phyloP scores from a whole-genome alignment of 768 basidiomycete species.

The Mycena epipterygia region DNA sequence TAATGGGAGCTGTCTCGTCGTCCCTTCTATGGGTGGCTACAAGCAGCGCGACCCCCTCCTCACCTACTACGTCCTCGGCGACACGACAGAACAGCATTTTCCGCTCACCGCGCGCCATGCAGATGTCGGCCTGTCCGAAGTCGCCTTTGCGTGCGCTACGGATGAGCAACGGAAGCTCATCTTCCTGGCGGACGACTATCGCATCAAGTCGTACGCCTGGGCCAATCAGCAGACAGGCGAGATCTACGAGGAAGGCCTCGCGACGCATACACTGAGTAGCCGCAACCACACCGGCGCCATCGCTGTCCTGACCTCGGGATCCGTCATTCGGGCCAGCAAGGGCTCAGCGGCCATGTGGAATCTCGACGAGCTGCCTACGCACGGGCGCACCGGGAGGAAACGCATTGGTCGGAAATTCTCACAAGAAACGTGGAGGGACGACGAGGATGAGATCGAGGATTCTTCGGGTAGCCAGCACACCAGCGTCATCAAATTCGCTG shows the following conservation, averaged over 20 bases:
- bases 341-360: constrained; percentile 44
- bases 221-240: background rate
- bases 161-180: constrained; percentile 28
- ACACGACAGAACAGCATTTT: background rate
- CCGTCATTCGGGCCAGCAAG: constrained; percentile 43
- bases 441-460: constrained; percentile 38
- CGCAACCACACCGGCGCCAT: constrained; percentile 38
- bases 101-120: constrained; percentile 12
- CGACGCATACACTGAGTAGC: constrained; percentile 43
- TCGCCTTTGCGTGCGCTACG: background rate
- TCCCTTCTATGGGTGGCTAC: constrained; percentile 18
- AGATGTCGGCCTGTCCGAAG: constrained; percentile 23
- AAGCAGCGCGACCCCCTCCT: constrained; percentile 21
- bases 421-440: constrained; percentile 17
- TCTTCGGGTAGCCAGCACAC: constrained; percentile 38
- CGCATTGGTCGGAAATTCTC: constrained; percentile 30
- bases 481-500: background rate
- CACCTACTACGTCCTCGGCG: constrained; percentile 23
- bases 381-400: constrained; percentile 25
- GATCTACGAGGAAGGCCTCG: background rate
- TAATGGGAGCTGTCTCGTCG: background rate
- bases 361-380: constrained; percentile 38
- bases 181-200: constrained; percentile 27
- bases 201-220: constrained; percentile 36
- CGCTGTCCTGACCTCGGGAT: constrained; percentile 36